Evolutionary conservation across 257 asterid species (phyloP).

Genomic region (Buddleja alternifolia): DNA sequence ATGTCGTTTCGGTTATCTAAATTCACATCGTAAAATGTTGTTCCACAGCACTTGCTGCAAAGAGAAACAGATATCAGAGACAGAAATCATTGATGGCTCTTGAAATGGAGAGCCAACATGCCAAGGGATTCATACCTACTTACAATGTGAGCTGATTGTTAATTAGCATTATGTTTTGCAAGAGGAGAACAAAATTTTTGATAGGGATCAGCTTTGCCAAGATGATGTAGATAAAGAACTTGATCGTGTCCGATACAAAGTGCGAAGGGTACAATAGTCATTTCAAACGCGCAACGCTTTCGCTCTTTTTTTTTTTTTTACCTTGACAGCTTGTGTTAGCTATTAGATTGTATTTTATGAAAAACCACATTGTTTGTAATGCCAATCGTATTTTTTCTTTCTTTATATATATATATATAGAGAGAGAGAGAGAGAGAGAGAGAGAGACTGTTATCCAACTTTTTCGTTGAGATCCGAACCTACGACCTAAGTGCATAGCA

Average conservation of each 20-base stretch:
- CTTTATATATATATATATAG: too few species aligned
- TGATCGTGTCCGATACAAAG: conserved; percentile 32
- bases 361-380: conserved; percentile 29
- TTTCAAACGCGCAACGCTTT: conserved; percentile 12
- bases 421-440: too few species aligned
- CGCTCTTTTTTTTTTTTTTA: not conserved
- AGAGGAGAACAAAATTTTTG: conserved; percentile 26
- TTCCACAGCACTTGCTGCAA: conserved; percentile 78
- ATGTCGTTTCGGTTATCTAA: too few species aligned
- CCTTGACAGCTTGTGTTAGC: conserved; percentile 22
- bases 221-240: conserved; percentile 34
- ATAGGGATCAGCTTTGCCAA: conserved; percentile 25
- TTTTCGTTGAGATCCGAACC: too few species aligned
- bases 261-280: not conserved
- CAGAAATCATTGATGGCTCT: conserved; percentile 85
- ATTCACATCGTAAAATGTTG: not conserved
- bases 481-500: too few species aligned
- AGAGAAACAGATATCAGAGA: conserved; percentile 82
- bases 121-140: conserved; percentile 89
- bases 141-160: conserved; percentile 56
- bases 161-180: too few species aligned
- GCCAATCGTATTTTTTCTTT: conserved; percentile 23
- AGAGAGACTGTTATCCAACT: too few species aligned
- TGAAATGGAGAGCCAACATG: conserved; percentile 99
- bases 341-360: conserved; percentile 13